Evolutionary conservation across 495 filamentous ascomycete species (phyloP).

Genomic region (Aspergillus homomorphus): DNA sequence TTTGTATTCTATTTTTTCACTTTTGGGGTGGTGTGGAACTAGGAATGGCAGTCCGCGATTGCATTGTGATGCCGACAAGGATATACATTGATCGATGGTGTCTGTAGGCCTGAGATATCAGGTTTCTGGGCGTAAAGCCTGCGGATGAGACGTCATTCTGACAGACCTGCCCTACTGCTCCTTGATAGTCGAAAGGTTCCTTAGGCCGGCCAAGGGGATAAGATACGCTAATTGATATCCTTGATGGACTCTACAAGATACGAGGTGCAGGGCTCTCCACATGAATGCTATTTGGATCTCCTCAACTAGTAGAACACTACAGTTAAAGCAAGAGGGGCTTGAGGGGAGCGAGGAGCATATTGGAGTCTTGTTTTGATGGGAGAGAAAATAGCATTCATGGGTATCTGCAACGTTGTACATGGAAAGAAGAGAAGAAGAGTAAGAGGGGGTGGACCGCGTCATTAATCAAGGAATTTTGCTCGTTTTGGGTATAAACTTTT

Average conservation of each 20-base stretch:
- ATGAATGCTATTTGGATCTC: slow-evolving; percentile 23
- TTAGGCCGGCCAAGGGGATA: background rate
- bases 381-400: slow-evolving; percentile 48
- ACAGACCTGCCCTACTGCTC: too few species aligned
- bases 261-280: slow-evolving; percentile 15
- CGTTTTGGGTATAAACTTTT: slow-evolving; percentile 1
- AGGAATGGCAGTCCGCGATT: background rate
- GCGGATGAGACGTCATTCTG: too few species aligned
- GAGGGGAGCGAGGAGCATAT: background rate
- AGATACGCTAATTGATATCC: background rate
- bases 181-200: too few species aligned
- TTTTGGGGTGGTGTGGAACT: background rate
- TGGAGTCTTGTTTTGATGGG: background rate
- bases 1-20: slow-evolving; percentile 6
- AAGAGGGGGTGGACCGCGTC: slow-evolving; percentile 7
- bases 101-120: background rate
- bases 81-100: background rate
- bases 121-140: too few species aligned
- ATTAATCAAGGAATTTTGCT: slow-evolving; percentile 1
- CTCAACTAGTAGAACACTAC: slow-evolving; percentile 2
- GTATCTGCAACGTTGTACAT: slow-evolving; percentile 49
- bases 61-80: background rate
- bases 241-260: background rate
- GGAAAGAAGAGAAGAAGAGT: slow-evolving; percentile 25
- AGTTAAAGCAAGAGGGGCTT: background rate